Evolutionary conservation across 805 yeast species (phyloP), one percentile per base, ranked within the genome.

Genomic region (Saturnispora quitensis): DNA sequence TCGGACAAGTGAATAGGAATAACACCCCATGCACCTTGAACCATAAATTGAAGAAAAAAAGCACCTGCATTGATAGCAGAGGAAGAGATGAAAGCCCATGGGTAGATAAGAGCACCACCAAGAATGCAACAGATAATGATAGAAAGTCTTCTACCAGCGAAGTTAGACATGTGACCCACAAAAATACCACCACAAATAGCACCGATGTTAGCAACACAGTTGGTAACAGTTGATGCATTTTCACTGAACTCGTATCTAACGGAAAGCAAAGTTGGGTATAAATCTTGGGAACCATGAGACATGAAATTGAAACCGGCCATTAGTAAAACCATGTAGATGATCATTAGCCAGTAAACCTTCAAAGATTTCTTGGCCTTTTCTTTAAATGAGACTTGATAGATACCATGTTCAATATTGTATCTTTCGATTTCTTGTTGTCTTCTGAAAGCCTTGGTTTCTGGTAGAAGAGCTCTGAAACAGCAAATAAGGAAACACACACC

Each of bases 21-120:
- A 42, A 80, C 81, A 58, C 86, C 86, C 82, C 84, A 82, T 27
- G 82, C 80, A 60, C 86, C 86, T 67, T 80, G 85, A 50, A 82
- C 85, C 54, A 75, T 77, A 61, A 77, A 77, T 61, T 81, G 86
- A 53, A 81, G 65, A 67, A 78, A 80, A 63, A 81, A 80, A 1
- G 69, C 84, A 55, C 82, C 83, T 0, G 82, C 83, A 56, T 76
- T 75, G 53, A 77, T 73, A 17, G 74, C 81, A 38, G 68, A 67
- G 34, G 64, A 64, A 45, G 66, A 52, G 60, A 77, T 60, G 65
- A 72, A 78, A 1, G 80, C 82, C 80, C 82, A 78, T 56, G 86
- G 86, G 59, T 82, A 82, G 50, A 81, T 73, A 58, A 81, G 64
- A 2, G 81, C 80, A 56, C 84, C 84, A 50, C 85, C 84, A 40